Base-by-base conservation (phyloP, 2,329 filamentous ascomycete genomes). In the Cryphonectria japonica region DNA sequence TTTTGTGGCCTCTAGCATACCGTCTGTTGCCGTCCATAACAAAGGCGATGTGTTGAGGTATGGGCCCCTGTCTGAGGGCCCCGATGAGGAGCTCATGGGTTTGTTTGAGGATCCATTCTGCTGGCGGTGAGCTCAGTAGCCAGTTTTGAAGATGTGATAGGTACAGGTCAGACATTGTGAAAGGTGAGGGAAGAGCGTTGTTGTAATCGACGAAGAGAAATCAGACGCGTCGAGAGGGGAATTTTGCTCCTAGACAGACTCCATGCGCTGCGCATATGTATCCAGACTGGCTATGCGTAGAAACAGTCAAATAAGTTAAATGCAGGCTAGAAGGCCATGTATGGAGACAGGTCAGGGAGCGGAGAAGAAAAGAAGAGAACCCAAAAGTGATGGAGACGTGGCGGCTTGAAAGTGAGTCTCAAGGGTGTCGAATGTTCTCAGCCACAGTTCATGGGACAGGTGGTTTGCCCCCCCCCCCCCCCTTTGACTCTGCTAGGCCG, bases 11-110 rank as follows among this genome's bases (percentile, higher is more conserved):
- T 73, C 93, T 88, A 19, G 96, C 96, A 83, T 97, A 99, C 62
- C 96, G 92, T 77, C 96, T 86, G 82, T 99, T 99, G 69, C 96
- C 96, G 80, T 99, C 96, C 96, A 99, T 99, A 76, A 98, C 95
- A 79, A 99, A 99, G n/a, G 96, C 96, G 72, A 99, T 89, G 88
- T 99, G 96, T 78, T 94, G 91, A 13, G 96, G 96, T 69, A 99
- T 92, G 1, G 94, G 94, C 0, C 96, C 96, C 82, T 98, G 95
- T 78, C 91, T 91, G 68, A 98, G 83, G 66, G 95, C 92, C 69
- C 94, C 93, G 76, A 99, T 96, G 73, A 98, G 86, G 66, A 97
- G 84, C 79, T 97, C 93, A 74, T 94, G 90, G 29, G 97, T 82
- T 76, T 91, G 89, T 72, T 89, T 89, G 72, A 97, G 85, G n/a